A percentile compares a stretch with the other conserved stretches of the same genome.
phyloP scores from a whole-genome alignment of 441 rosid genomes.

The Euphorbia schlechtendalii region DNA sequence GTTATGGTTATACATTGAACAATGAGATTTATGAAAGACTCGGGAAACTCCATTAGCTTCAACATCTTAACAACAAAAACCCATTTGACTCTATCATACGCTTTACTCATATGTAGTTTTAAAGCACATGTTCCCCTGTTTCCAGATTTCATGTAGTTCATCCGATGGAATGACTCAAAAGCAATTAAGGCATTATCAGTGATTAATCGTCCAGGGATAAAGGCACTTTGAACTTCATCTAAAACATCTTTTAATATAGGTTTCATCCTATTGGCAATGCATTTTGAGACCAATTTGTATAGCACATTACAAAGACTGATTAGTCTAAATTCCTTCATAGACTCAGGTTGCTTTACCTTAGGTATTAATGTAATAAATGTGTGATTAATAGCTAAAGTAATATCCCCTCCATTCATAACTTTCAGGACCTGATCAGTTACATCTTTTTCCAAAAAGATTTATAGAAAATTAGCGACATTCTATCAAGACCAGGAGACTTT shows the following conservation, averaged over 20 bases:
- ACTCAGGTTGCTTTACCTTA: background rate
- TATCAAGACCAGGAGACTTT: background rate
- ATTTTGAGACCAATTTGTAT: no score
- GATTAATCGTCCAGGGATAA: no score
- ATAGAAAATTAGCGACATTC: background rate
- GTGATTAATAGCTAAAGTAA: background rate
- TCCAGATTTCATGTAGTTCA: background rate
- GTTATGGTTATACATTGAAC: no score
- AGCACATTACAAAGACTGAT: background rate
- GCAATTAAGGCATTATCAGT: no score
- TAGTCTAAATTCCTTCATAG: background rate
- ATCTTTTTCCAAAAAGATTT: background rate
- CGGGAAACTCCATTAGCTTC: background rate
- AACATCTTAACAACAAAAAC: background rate
- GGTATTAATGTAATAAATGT: background rate
- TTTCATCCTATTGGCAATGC: background rate
- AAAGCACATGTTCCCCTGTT: background rate
- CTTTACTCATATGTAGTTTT: background rate
- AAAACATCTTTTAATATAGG: background rate
- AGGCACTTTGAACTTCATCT: background rate
- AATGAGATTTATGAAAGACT: no score
- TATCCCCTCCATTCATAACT: background rate
- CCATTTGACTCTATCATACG: constrained; percentile 4
- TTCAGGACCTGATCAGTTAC: background rate
- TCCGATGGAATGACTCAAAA: background rate